phyloP scores from a whole-genome alignment of 371 early-diverging fungal genomes.

The Mucor irregularis region DNA sequence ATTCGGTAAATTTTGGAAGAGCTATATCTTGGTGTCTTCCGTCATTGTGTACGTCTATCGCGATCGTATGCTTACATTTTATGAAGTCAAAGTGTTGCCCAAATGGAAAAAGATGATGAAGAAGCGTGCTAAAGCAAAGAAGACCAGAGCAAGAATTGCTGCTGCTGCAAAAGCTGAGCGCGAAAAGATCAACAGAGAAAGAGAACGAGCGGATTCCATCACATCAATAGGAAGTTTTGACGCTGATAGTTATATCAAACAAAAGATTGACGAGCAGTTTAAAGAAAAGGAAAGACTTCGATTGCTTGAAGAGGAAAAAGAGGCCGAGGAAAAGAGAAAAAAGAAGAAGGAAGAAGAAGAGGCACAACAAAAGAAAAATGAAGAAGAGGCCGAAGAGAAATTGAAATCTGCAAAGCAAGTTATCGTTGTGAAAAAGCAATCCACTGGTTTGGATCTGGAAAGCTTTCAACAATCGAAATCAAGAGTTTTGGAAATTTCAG shows the following conservation, averaged over 20 bases:
- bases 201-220: conserved; percentile 8
- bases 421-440: conserved; percentile 9
- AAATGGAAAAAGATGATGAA: conserved; percentile 22
- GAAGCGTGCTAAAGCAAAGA: conserved; percentile 20
- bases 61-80: conserved; percentile 19
- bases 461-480: conserved; percentile 30
- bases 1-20: conserved; percentile 41
- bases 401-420: background rate
- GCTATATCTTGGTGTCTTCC: conserved; percentile 23
- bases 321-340: background rate
- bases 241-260: background rate
- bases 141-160: conserved; percentile 17
- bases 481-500: conserved; percentile 40
- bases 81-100: conserved; percentile 19
- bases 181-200: conserved; percentile 14
- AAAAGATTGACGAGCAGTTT: background rate
- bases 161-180: conserved; percentile 16
- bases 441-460: conserved; percentile 32
- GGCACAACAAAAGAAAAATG: background rate
- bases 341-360: background rate
- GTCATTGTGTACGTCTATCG: conserved; percentile 31
- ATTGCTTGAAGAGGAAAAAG: background rate
- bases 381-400: background rate
- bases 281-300: background rate
- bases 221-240: conserved; percentile 7